These are phyloP conservation scores for Rhodotorula sp. DNA, from an alignment of 1,284 basidiomycete species.

Conservation along the genomic window DNA sequence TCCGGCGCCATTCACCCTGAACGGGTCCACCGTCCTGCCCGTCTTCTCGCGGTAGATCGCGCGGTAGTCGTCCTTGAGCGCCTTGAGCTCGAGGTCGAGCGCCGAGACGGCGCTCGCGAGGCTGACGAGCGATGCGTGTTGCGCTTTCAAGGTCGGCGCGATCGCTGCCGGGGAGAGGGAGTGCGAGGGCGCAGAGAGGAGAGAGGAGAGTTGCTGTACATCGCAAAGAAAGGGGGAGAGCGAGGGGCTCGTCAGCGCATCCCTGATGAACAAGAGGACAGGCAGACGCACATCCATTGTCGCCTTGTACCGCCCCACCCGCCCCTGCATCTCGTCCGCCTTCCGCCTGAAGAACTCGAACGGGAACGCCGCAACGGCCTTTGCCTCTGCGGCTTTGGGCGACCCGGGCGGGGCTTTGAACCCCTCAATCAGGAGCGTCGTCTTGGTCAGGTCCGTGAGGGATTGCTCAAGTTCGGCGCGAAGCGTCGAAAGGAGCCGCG, in stretches of 20 bases:
- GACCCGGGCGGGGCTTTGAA: slow-evolving; percentile 56
- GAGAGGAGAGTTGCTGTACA: slow-evolving; percentile 23
- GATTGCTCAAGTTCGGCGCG: slow-evolving; percentile 35
- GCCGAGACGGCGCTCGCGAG: slow-evolving; percentile 43
- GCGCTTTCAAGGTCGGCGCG: slow-evolving; percentile 43
- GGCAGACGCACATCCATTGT: slow-evolving; percentile 67
- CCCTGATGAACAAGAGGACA: neutral
- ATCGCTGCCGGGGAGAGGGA: slow-evolving; percentile 31
- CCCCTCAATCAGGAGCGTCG: slow-evolving; percentile 66
- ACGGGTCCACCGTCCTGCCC: slow-evolving; percentile 43
- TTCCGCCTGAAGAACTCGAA: slow-evolving; percentile 76
- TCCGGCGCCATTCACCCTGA: slow-evolving; percentile 11
- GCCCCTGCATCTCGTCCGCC: slow-evolving; percentile 68
- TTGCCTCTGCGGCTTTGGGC: slow-evolving; percentile 69
- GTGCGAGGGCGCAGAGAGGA: slow-evolving; percentile 12
- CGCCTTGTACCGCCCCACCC: slow-evolving; percentile 71
- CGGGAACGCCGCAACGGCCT: slow-evolving; percentile 78
- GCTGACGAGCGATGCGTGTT: slow-evolving; percentile 43
- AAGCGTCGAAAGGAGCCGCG: slow-evolving; percentile 31
- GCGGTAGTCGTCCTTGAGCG: slow-evolving; percentile 45
- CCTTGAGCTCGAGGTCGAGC: slow-evolving; percentile 39
- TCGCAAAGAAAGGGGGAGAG: neutral
- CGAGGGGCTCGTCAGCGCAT: neutral
- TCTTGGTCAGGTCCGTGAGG: slow-evolving; percentile 59
- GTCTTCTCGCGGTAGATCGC: slow-evolving; percentile 45